These are phyloP conservation scores for Hypoxylon crocopeplum DNA, from an alignment of 495 filamentous ascomycete species.

Conservation along the genomic window DNA sequence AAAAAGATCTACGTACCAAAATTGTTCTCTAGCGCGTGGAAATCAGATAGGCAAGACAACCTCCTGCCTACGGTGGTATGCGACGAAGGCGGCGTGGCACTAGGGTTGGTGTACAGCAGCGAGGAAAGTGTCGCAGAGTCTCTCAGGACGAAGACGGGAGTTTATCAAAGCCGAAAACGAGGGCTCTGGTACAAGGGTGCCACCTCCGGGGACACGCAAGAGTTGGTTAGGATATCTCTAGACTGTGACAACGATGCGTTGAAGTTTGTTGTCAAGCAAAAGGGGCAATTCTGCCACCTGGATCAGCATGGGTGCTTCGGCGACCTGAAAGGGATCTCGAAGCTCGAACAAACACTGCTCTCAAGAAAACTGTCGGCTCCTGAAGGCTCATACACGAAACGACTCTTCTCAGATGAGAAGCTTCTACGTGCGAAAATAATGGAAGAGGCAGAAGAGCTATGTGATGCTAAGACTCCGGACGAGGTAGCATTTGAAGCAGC, in stretches of 20 bases:
- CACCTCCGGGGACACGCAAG: conserved; percentile 89
- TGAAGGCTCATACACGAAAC: conserved; percentile 88
- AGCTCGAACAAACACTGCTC: conserved; percentile 83
- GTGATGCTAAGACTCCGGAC: conserved; percentile 78
- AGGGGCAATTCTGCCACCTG: conserved; percentile 94
- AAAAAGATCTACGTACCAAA: conserved; percentile 68
- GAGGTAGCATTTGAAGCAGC: conserved; percentile 94
- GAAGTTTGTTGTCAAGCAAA: conserved; percentile 86
- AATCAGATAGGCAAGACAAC: conserved; percentile 83
- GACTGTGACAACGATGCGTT: conserved; percentile 96
- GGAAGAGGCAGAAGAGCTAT: conserved; percentile 96
- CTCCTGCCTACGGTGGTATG: conserved; percentile 87
- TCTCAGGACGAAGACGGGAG: conserved; percentile 83
- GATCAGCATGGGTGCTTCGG: conserved; percentile 93
- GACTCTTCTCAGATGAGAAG: conserved; percentile 89
- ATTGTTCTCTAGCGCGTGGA: conserved; percentile 71
- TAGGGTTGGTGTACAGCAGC: conserved; percentile 93
- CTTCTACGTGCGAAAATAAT: conserved; percentile 94
- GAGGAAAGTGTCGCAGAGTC: conserved; percentile 88
- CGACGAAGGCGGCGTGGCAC: conserved; percentile 82
- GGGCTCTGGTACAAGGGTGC: conserved; percentile 97
- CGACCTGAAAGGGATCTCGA: conserved; percentile 76
- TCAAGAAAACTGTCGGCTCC: conserved; percentile 82
- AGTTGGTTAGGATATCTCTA: conserved; percentile 80
- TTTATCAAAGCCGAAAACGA: conserved; percentile 94